phyloP scores from a whole-genome alignment of 768 basidiomycete species.

The Candolleomyces eurysporus region DNA sequence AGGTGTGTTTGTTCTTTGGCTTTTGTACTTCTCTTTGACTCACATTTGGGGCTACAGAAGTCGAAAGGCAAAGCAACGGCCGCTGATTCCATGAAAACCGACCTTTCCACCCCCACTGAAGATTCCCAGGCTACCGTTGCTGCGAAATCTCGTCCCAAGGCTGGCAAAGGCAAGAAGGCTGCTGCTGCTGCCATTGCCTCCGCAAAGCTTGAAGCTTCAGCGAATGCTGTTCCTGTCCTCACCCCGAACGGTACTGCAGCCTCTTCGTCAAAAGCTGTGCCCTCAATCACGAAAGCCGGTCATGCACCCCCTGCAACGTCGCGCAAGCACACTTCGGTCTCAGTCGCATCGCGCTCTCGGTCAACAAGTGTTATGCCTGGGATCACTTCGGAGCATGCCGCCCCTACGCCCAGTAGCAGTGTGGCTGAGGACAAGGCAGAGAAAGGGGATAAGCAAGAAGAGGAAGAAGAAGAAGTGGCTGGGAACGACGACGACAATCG shows the following conservation, averaged over 20 bases:
- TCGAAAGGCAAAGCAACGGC: slow-evolving; percentile 24
- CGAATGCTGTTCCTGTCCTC: not conserved
- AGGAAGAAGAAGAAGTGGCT: slow-evolving; percentile 44
- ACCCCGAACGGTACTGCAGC: slow-evolving; percentile 5
- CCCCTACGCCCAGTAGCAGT: not conserved
- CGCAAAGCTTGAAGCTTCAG: slow-evolving; percentile 23
- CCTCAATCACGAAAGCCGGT: slow-evolving; percentile 12
- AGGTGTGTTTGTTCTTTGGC: slow-evolving; percentile 28
- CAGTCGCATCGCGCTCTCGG: slow-evolving; percentile 53
- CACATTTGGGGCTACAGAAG: slow-evolving; percentile 10
- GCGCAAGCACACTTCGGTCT: slow-evolving; percentile 31
- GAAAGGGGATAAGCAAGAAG: slow-evolving; percentile 40
- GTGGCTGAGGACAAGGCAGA: slow-evolving; percentile 20
- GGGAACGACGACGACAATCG: slow-evolving; percentile 57
- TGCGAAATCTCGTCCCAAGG: not conserved
- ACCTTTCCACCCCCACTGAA: not conserved
- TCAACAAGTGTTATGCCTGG: slow-evolving; percentile 70
- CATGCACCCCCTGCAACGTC: slow-evolving; percentile 18
- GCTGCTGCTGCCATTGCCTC: slow-evolving; percentile 8
- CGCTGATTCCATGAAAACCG: slow-evolving; percentile 2
- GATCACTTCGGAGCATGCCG: slow-evolving; percentile 32
- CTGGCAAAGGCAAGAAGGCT: slow-evolving; percentile 12
- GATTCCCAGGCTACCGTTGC: slow-evolving; percentile 3
- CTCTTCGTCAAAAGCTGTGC: slow-evolving; percentile 12
- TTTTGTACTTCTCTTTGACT: slow-evolving; percentile 7